phyloP scores from a whole-genome alignment of 495 filamentous ascomycete genomes.

The Hypoxylon intermedium region DNA sequence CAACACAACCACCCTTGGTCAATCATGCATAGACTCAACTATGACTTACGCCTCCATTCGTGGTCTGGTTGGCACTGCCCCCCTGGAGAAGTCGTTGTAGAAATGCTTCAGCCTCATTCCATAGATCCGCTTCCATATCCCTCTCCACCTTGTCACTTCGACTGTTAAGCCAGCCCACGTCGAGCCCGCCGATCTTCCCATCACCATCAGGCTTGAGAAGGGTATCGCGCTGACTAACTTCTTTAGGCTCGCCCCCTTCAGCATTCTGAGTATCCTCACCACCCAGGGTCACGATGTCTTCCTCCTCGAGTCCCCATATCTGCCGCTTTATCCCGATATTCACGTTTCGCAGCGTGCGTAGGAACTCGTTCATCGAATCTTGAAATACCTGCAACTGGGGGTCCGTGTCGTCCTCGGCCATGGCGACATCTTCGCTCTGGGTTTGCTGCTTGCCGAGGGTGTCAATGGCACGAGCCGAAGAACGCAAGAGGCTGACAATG shows the following conservation, averaged over 20 bases:
- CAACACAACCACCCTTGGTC: background rate
- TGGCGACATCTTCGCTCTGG: conserved; percentile 33
- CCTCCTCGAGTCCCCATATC: conserved; percentile 80
- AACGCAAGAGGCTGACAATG: conserved; percentile 64
- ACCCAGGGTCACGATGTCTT: conserved; percentile 67
- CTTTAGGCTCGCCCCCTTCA: conserved; percentile 30
- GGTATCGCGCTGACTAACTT: conserved; percentile 27
- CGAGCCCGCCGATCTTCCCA: conserved; percentile 67
- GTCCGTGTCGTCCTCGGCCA: conserved; percentile 45
- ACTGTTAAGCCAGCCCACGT: conserved; percentile 86
- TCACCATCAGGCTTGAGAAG: conserved; percentile 55
- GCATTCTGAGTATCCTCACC: conserved; percentile 29
- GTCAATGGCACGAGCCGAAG: conserved; percentile 72
- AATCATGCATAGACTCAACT: background rate
- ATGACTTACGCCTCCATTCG: background rate
- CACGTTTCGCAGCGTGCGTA: conserved; percentile 71
- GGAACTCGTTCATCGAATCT: conserved; percentile 67
- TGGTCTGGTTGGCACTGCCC: background rate
- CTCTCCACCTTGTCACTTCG: conserved; percentile 76
- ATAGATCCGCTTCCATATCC: conserved; percentile 80
- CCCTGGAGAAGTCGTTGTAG: conserved; percentile 29
- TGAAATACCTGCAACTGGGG: conserved; percentile 58
- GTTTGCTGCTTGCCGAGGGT: conserved; percentile 65
- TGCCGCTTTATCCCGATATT: conserved; percentile 77
- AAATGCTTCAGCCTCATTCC: conserved; percentile 63